A percentile compares a stretch with the other conserved stretches of the same genome.
Evolutionary conservation across 208 protist species (phyloP).

Genomic region (Leptomonas pyrrhocoris): DNA sequence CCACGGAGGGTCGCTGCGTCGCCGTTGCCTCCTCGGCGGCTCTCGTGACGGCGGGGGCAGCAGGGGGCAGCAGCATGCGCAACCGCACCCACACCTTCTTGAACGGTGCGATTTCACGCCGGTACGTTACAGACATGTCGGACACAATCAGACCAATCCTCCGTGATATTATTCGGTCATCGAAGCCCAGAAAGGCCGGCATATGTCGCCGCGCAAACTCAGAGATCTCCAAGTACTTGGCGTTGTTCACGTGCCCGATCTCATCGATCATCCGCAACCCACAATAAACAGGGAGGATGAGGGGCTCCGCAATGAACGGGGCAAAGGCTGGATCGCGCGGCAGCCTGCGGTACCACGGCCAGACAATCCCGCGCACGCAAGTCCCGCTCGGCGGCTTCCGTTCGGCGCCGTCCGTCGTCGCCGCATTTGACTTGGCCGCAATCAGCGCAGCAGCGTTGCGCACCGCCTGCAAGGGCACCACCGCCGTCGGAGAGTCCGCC

Average conservation of each 20-base stretch:
- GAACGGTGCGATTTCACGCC: slow-evolving; percentile 47
- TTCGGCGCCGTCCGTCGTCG: neutral
- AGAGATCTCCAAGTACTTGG: slow-evolving; percentile 69
- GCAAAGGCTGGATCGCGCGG: slow-evolving; percentile 14
- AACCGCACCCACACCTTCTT: slow-evolving; percentile 27
- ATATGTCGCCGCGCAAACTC: slow-evolving; percentile 66
- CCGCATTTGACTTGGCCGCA: neutral
- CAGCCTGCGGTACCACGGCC: slow-evolving; percentile 18
- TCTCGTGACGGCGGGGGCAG: neutral
- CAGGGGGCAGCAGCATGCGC: slow-evolving; percentile 22
- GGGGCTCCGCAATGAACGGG: slow-evolving; percentile 20
- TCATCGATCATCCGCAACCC: slow-evolving; percentile 62
- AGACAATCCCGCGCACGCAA: neutral
- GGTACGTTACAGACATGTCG: slow-evolving; percentile 49
- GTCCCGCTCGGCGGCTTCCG: neutral
- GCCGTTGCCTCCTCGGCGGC: neutral
- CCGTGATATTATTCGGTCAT: neutral
- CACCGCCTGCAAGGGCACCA: slow-evolving; percentile 11
- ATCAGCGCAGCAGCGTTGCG: slow-evolving; percentile 4
- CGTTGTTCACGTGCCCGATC: slow-evolving; percentile 70
- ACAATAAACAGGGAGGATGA: slow-evolving; percentile 36
- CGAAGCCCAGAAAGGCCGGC: slow-evolving; percentile 30
- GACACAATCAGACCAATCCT: slow-evolving; percentile 45
- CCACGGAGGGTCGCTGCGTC: neutral
- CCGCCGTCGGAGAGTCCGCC: neutral